phyloP scores from a whole-genome alignment of 164 flowering plant species.

The Litsea cubeba region DNA sequence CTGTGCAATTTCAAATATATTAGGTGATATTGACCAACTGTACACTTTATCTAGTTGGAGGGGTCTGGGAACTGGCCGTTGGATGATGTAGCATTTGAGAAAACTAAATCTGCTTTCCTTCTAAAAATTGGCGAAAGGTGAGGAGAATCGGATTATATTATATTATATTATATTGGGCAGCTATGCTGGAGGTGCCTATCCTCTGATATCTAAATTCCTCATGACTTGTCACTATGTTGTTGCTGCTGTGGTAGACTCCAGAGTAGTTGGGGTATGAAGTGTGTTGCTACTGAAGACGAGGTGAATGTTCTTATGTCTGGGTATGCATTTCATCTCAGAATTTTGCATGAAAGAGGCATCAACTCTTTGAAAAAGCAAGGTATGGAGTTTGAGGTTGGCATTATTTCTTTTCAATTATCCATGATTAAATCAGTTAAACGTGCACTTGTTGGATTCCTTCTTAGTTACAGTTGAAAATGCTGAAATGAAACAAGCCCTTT shows the following conservation, averaged over 20 bases:
- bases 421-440: neutral
- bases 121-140: slow-evolving; percentile 88
- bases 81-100: slow-evolving; percentile 76
- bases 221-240: slow-evolving; percentile 14
- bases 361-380: slow-evolving; percentile 53
- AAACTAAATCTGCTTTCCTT: slow-evolving; percentile 87
- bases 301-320: slow-evolving; percentile 81
- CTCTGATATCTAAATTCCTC: neutral
- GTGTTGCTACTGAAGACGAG: slow-evolving; percentile 69
- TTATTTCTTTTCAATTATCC: neutral
- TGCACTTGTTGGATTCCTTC: slow-evolving; percentile 8
- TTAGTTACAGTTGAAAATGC: slow-evolving; percentile 38
- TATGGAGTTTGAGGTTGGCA: slow-evolving; percentile 17
- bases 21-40: neutral
- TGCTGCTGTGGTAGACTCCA: slow-evolving; percentile 56
- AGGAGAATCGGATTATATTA: slow-evolving; percentile 1
- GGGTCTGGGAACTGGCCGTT: slow-evolving; percentile 97
- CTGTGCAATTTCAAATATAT: neutral
- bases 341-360: slow-evolving; percentile 84
- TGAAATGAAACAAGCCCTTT: slow-evolving; percentile 38
- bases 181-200: neutral
- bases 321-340: slow-evolving; percentile 84
- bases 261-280: slow-evolving; percentile 49
- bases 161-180: neutral
- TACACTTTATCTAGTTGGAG: slow-evolving; percentile 57